A percentile compares a stretch with the other conserved stretches of the same genome.
phyloP scores from a whole-genome alignment of 208 protist species.

The Perkinsela sp. region DNA sequence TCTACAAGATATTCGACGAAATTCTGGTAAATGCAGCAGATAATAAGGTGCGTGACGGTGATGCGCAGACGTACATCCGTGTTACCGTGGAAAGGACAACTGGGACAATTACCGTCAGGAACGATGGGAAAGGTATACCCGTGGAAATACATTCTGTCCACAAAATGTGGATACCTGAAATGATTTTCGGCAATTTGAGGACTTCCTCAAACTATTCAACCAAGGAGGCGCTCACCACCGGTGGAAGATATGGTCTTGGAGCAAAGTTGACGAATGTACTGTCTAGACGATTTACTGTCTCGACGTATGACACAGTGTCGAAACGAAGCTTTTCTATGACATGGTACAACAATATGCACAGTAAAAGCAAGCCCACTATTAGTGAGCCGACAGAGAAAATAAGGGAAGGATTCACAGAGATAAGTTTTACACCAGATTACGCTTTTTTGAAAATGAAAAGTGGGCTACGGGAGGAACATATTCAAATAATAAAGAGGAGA shows the following conservation, averaged over 20 bases:
- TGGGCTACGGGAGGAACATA: constrained; percentile 77
- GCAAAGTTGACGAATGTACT: constrained; percentile 99
- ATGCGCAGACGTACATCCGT: constrained; percentile 56
- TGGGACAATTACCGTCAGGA: constrained; percentile 77
- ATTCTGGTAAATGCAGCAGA: constrained; percentile 99
- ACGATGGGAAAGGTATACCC: constrained; percentile 93
- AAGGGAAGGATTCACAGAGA: constrained; percentile 60
- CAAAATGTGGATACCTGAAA: constrained; percentile 88
- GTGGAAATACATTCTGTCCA: constrained; percentile 82
- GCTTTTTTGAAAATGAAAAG: constrained; percentile 67
- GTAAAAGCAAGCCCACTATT: constrained; percentile 64
- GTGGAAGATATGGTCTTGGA: constrained; percentile 85
- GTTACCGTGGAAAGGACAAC: constrained; percentile 76
- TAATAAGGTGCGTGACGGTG: constrained; percentile 86
- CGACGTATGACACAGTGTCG: constrained; percentile 71
- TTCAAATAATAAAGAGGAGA: constrained; percentile 80
- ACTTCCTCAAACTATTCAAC: constrained; percentile 97
- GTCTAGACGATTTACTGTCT: constrained; percentile 80
- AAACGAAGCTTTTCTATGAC: constrained; percentile 77
- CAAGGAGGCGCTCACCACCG: constrained; percentile 79
- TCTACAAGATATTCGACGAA: constrained; percentile 99
- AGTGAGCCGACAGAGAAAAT: constrained; percentile 17
- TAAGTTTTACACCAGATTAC: constrained; percentile 96
- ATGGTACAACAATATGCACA: constrained; percentile 87
- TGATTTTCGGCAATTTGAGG: constrained; percentile 98